Base-by-base conservation (phyloP, 116 monocot species). In the Iris pallida region DNA sequence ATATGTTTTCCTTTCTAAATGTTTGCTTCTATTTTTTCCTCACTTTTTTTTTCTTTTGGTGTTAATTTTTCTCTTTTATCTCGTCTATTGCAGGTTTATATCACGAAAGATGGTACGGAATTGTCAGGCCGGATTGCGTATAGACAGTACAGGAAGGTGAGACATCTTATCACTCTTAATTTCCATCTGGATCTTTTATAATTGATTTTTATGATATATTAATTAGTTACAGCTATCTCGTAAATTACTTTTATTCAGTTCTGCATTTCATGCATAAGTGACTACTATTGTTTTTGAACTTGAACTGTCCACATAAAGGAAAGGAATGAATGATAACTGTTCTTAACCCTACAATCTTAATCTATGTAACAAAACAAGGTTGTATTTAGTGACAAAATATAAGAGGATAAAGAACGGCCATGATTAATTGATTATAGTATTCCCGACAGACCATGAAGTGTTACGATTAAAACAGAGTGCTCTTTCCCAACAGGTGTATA, bases 41-140 rank as follows among this genome's bases (percentile, higher is more conserved):
- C 18, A 1, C 16, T 47, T 45, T 68, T 1, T 11, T 4, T 42
- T 53, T 8, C 8, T 30, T 42, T 66, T 30, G 44, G n/a, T 68
- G 14, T 64, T 42, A 41, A 7, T 8, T 40, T 68, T 13, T 42
- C 59, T 46, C 30, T 16, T 80, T 8, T 63, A 64, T 6, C 7
- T 45, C 57, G 43, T 19, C 15, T 75, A 43, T 41, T 78, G 69
- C 86, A 95, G 95, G 90, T 89, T 61, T 95, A 95, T 76, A 70
- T 91, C 16, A 72, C 68, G 20, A 86, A 91, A 68, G 71, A 71
- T 77, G 91, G 91, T 17, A 72, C 89, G 52, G 85, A 91, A 73
- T 15, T 91, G 71, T 57, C 78, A 14, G 95, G 95, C 45, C 78
- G 19, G 64, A 30, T 62, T 45, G 95, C 95, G 6, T 95, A 95